Evolutionary conservation across 495 filamentous ascomycete species (phyloP).

Genomic region (Paragyromitra xinjiangensis): DNA sequence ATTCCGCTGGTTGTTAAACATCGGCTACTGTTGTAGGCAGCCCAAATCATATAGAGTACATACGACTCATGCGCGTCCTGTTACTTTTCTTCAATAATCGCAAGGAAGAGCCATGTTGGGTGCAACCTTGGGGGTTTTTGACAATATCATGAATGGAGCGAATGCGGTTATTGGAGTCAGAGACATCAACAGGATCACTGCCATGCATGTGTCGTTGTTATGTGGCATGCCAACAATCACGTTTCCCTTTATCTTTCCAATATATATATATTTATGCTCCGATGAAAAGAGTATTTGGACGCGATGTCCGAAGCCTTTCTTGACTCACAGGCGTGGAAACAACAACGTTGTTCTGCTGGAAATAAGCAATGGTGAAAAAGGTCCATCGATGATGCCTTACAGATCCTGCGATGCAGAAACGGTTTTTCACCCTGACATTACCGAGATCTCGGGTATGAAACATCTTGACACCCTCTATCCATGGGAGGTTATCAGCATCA

Average conservation of each 20-base stretch:
- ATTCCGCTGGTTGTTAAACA: conserved; percentile 38
- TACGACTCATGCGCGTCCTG: conserved; percentile 27
- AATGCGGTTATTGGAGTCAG: conserved; percentile 24
- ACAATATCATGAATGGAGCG: conserved; percentile 30
- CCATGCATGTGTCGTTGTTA: conserved; percentile 40
- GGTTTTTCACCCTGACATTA: conserved; percentile 50
- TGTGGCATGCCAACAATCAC: conserved; percentile 44
- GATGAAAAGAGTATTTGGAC: conserved; percentile 43
- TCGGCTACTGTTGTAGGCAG: conserved; percentile 24
- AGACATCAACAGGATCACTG: conserved; percentile 39
- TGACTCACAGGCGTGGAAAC: conserved; percentile 29
- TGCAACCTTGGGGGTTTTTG: conserved; percentile 24
- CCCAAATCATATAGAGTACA: conserved; percentile 19
- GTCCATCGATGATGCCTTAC: conserved; percentile 29
- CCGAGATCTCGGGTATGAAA: conserved; percentile 51
- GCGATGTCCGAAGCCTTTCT: conserved; percentile 4
- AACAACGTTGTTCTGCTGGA: conserved; percentile 1
- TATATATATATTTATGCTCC: conserved; percentile 1
- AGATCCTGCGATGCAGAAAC: conserved; percentile 52
- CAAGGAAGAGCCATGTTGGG: conserved; percentile 46
- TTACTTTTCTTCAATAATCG: conserved; percentile 17
- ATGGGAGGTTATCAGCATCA: conserved; percentile 40
- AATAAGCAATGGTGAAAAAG: conserved; percentile 32
- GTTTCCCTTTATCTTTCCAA: conserved; percentile 15
- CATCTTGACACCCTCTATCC: conserved; percentile 46